Base-by-base conservation (phyloP, 768 basidiomycete species). In the Dacryopinax primogenitus region DNA sequence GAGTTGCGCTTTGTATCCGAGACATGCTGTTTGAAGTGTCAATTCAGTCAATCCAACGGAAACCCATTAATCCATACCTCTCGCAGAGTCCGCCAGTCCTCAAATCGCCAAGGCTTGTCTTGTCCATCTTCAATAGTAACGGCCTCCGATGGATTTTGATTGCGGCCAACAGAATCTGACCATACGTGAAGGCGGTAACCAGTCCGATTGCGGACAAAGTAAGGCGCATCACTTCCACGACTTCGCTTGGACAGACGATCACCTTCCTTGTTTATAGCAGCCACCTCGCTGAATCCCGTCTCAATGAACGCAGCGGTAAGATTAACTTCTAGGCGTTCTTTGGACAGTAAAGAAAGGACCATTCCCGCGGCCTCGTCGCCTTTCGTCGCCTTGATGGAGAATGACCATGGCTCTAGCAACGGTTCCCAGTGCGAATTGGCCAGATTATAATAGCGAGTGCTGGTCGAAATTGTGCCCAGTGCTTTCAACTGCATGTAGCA, bases 401-500 rank as follows among this genome's bases (percentile, higher is more conserved):
- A 88, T 18, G 85, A 87, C 94, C 95, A 99, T 1, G 96, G 96
- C 72, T 99, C 96, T 67, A 95, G 90, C 64, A 99, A 69, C 1
- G 96, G 95, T 75, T 98, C 96, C 92, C 96, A 99, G 71, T 98
- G 92, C 61, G 96, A 98, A 72, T 96, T 97, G 26, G 87, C 86
- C 62, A 98, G 75, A 74, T 99, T 99, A 91, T 92, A 99, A 71
- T 96, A 99, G 66, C 86, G 92, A 73, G 96, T 87, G 62, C 86
- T 84, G 1, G 85, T 86, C 26, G 86, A 85, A 71, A 97, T 78
- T 0, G 87, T 86, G 0, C 89, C 88, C 4, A 86, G 85, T 3
- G 91, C 89, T 72, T 87, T 86, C 47, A 98, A 76, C 95, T 97
- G 68, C 12, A 33, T 67, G 30, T 30, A 33, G 18, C 39, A n/a